Conservation (phyloP, 192 early-diverging fungal species). For the Linderina pennispora region DNA sequence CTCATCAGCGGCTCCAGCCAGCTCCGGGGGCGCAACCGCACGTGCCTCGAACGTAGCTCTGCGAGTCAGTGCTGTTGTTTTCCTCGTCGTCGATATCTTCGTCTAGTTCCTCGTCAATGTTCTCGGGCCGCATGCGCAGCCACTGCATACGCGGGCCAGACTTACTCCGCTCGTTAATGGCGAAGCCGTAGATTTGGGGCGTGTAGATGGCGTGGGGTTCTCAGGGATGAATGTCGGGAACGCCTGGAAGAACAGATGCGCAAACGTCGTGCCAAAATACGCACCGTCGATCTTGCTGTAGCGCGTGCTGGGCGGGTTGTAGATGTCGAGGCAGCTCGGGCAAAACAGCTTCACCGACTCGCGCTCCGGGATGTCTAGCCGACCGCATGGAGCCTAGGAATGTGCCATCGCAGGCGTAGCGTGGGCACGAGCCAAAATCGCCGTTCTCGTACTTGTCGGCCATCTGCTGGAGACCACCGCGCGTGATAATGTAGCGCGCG, state of each 20-base stretch:
- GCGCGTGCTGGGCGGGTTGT: slow-evolving; percentile 64
- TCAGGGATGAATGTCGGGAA: slow-evolving; percentile 72
- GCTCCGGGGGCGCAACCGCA: too few species aligned
- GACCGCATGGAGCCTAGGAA: slow-evolving; percentile 65
- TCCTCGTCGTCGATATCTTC: slow-evolving; percentile 8
- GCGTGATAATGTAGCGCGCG: slow-evolving; percentile 86
- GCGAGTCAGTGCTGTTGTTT: slow-evolving; percentile 21
- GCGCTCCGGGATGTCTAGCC: slow-evolving; percentile 59
- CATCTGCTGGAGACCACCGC: slow-evolving; percentile 80
- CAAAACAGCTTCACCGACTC: slow-evolving; percentile 73
- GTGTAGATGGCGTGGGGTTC: slow-evolving; percentile 56
- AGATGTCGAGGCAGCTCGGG: slow-evolving; percentile 75
- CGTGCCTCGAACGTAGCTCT: slow-evolving; percentile 33
- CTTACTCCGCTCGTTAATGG: slow-evolving; percentile 65
- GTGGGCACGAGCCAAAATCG: slow-evolving; percentile 72
- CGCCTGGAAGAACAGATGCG: slow-evolving; percentile 84
- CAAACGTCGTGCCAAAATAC: slow-evolving; percentile 94
- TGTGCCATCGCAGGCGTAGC: slow-evolving; percentile 59
- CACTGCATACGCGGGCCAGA: slow-evolving; percentile 89
- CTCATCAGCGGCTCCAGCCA: too few species aligned
- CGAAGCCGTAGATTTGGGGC: slow-evolving; percentile 91
- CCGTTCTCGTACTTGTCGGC: slow-evolving; percentile 67
- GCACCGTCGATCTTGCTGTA: slow-evolving; percentile 72
- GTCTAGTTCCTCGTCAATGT: slow-evolving; percentile 2
- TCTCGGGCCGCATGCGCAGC: slow-evolving; percentile 60